phyloP scores from a whole-genome alignment of 202 grass and related monocot species.

The Panicum hallii region DNA sequence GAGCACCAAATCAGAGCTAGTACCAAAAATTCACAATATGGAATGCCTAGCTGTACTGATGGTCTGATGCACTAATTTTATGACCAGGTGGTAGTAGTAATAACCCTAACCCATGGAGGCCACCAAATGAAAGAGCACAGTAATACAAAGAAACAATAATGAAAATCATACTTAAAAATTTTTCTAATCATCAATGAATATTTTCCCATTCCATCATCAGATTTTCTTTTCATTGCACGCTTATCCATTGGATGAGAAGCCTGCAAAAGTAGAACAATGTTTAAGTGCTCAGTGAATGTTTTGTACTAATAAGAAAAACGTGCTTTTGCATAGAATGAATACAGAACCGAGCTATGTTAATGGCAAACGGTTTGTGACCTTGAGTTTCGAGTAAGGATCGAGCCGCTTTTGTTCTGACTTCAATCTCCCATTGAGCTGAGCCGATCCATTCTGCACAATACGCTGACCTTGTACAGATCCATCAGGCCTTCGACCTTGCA shows the following conservation, averaged over 20 bases:
- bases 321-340: neutral
- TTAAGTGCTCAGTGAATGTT: neutral
- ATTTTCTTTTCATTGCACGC: slow-evolving; percentile 37
- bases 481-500: slow-evolving; percentile 38
- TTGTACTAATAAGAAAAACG: neutral
- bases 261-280: slow-evolving; percentile 40
- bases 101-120: neutral
- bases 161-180: slow-evolving; percentile 54
- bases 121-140: neutral
- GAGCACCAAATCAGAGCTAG: slow-evolving; percentile 8
- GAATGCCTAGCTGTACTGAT: too few relatives aligned
- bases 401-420: slow-evolving; percentile 49
- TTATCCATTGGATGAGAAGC: slow-evolving; percentile 47
- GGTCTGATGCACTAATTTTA: neutral
- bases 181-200: slow-evolving; percentile 45
- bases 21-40: neutral
- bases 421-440: neutral
- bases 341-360: neutral
- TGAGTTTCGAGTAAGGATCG: slow-evolving; percentile 50
- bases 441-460: slow-evolving; percentile 39
- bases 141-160: neutral
- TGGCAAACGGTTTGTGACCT: slow-evolving; percentile 52
- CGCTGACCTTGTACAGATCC: slow-evolving; percentile 41
- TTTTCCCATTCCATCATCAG: slow-evolving; percentile 45
- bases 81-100: neutral